Evolutionary conservation across 768 basidiomycete species (phyloP), one percentile per base, ranked within the genome.

Genomic region (Serendipita sp.): DNA sequence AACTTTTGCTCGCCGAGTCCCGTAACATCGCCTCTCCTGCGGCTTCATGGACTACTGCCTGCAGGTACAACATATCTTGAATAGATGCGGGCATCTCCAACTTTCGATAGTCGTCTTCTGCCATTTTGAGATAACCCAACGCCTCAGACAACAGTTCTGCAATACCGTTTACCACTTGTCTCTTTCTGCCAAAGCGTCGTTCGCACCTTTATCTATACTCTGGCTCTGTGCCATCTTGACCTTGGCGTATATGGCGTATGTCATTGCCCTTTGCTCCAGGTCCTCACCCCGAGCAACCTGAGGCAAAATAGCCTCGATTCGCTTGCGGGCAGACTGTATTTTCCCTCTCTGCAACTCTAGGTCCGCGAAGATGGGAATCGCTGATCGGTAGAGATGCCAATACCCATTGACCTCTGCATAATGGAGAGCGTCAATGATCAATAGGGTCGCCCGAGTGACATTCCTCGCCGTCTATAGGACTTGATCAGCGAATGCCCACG

Each of bases 271-370:
- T 63, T 83, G 84, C 69, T 92, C 90, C 14, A 85, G 68, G 66
- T 91, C 87, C 58, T 81, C 78, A 3, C 86, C 89, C 60, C 74
- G 74, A 48, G 74, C 64, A 63, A 85, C 90, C 74, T 91, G 90
- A 22, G 90, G 90, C 77, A 91, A 79, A 50, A 90, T 81, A 64
- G 87, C 88, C 53, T 89, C 84, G 50, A 93, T 67, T 58, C 90
- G 77, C 63, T 76, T 78, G 65, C 74, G 76, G 63, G 82, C 83
- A 64, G 81, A 78, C 67, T 81, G 79, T 14, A 84, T 79, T 79
- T 90, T 82, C 16, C 83, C 85, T 69, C 87, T 85, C 67, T 90
- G 87, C 20, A 91, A 72, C 5, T 83, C 82, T 64, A 88, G 73
- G 67, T 93, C 90, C 1, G 90, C 90, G 20, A 92, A 78, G 33